Base-by-base conservation (phyloP, 352 stramenopile genomes). In the Elongisporangium undulatum region DNA sequence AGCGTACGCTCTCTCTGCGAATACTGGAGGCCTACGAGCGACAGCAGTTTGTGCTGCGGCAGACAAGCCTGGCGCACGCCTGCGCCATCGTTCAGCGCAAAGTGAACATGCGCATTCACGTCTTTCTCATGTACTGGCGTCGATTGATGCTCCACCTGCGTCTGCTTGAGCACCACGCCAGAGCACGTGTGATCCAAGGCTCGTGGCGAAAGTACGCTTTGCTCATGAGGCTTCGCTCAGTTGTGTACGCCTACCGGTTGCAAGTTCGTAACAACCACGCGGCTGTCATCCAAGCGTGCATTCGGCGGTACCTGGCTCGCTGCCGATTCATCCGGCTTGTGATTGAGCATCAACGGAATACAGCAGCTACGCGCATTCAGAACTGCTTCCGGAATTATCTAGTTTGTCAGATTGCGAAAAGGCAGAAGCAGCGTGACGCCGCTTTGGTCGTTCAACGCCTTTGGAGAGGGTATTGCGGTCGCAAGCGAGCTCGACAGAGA, bases 31-130 rank as follows among this genome's bases (percentile, higher is more conserved):
- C 68, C 4, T 49, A 73, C 8, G 66, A 51, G 21, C 62, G 58
- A 5, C 69, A 69, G 49, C 48, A 63, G 17, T 62, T 59, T 13
- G 9, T 77, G 2, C 55, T 22, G 0, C 62, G 59, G 7, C 70
- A 78, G 22, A 64, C 64, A 6, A 71, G 57, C 41, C 60, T 82
- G 34, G 64, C 70, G 1, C 70, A 77, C 49, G 73, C 73, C 23
- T 77, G 60, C 22, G 70, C 64, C 26, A 69, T 82, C 59, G 48
- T 82, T 6, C 70, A 79, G 61, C 55, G 61, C 5, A 71, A 73
- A 16, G 45, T 76, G 22, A n/a, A 63, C 7, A 5, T 58, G 2
- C 49, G 64, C 4, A 51, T 66, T 38, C 59, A 60, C 3, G 2
- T 4, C 1, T 39, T 61, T 3, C 26, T 69, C 2, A 12, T 16